A percentile compares a stretch with the other conserved stretches of the same genome.
Evolutionary conservation across 805 yeast genomes (phyloP).

Genomic region (Candida lessepsii): DNA sequence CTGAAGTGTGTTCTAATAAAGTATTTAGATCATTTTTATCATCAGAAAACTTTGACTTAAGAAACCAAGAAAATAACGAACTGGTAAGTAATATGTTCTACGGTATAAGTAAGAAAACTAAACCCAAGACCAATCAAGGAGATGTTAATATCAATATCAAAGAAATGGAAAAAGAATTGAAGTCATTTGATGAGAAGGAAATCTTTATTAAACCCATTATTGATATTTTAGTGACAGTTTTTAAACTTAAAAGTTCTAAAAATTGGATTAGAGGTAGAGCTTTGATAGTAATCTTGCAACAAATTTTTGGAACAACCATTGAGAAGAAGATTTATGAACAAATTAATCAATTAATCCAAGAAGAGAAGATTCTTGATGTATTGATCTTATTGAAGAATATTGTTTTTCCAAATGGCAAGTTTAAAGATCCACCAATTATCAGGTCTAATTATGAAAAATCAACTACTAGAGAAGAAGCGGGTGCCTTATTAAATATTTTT

Average conservation of each 20-base stretch:
- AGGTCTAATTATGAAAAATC: conserved; percentile 53
- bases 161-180: conserved; percentile 57
- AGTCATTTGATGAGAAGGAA: conserved; percentile 45
- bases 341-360: conserved; percentile 36
- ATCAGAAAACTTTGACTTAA: conserved; percentile 53
- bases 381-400: conserved; percentile 22
- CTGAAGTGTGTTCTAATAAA: conserved; percentile 70
- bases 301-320: conserved; percentile 81
- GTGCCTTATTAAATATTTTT: conserved; percentile 51
- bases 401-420: conserved; percentile 48
- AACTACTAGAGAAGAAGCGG: conserved; percentile 58
- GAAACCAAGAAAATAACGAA: conserved; percentile 31
- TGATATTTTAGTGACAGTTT: conserved; percentile 67
- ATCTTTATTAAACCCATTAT: conserved; percentile 76
- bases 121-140: conserved; percentile 6
- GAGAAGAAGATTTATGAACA: conserved; percentile 61
- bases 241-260: conserved; percentile 61
- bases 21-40: conserved; percentile 77
- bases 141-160: conserved; percentile 29
- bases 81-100: conserved; percentile 35
- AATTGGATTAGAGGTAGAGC: conserved; percentile 88
- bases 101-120: conserved; percentile 3
- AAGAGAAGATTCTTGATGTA: conserved; percentile 44
- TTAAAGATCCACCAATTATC: conserved; percentile 43
- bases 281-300: conserved; percentile 75